Evolutionary conservation across 2,329 filamentous ascomycete species (phyloP).

Genomic region (Monilinia laxa): DNA sequence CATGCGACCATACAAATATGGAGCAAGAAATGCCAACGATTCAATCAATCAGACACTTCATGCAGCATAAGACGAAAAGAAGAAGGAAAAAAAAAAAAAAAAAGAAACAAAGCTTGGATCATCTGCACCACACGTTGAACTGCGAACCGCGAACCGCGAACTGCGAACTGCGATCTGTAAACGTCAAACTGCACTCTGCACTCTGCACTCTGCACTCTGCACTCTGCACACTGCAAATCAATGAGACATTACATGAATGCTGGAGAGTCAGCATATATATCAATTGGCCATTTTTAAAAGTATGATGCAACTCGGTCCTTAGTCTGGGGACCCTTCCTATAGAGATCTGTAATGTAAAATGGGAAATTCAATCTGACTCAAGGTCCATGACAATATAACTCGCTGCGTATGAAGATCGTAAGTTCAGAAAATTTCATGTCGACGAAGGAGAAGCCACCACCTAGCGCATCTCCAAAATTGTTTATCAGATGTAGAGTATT

Average conservation of each 20-base stretch:
- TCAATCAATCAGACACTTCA: constrained; percentile 16
- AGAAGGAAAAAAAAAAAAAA: neutral
- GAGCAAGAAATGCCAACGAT: neutral
- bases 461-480: constrained; percentile 23
- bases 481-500: constrained; percentile 26
- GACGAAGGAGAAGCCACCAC: constrained; percentile 28
- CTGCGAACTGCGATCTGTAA: neutral
- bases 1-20: neutral
- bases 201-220: no score
- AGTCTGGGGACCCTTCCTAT: constrained; percentile 34
- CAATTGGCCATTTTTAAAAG: constrained; percentile 31
- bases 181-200: neutral
- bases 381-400: constrained; percentile 27
- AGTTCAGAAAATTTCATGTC: constrained; percentile 31
- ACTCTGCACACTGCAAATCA: neutral
- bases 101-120: neutral
- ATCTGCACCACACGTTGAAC: neutral
- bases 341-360: constrained; percentile 38
- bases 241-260: constrained; percentile 7
- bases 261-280: constrained; percentile 36
- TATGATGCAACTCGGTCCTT: constrained; percentile 37
- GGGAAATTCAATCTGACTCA: constrained; percentile 35
- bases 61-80: neutral
- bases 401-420: constrained; percentile 40
- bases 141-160: neutral